Evolutionary conservation across 163 green algal genomes (phyloP).

Genomic region (Picocystis sp.): DNA sequence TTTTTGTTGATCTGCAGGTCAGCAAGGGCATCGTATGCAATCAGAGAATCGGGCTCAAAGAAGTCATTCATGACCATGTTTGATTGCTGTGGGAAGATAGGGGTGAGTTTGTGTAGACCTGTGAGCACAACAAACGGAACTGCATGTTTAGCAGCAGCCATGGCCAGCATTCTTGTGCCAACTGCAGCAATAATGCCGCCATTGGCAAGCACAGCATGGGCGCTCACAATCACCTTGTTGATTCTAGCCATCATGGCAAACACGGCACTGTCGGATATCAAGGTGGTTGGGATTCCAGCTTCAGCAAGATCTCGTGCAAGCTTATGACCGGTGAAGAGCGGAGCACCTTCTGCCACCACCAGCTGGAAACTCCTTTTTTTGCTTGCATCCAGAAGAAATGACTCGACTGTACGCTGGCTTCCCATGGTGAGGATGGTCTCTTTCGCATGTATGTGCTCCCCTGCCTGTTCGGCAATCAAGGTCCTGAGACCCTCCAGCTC

Average conservation of each 20-base stretch:
- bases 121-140: conserved; percentile 88
- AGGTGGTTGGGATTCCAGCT: conserved; percentile 66
- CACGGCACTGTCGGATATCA: conserved; percentile 73
- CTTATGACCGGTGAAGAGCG: conserved; percentile 24
- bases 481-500: conserved; percentile 75
- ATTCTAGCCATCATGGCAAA: conserved; percentile 95
- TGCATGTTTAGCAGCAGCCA: conserved; percentile 64
- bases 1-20: conserved; percentile 10
- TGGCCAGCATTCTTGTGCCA: conserved; percentile 53
- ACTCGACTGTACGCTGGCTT: conserved; percentile 54
- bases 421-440: conserved; percentile 82
- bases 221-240: conserved; percentile 89
- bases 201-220: conserved; percentile 84
- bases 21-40: conserved; percentile 40
- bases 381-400: conserved; percentile 70
- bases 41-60: conserved; percentile 38
- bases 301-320: conserved; percentile 65
- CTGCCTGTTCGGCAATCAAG: conserved; percentile 60
- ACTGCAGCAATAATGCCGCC: conserved; percentile 71
- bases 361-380: conserved; percentile 89
- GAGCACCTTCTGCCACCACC: conserved; percentile 77
- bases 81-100: conserved; percentile 78
- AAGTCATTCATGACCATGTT: conserved; percentile 73
- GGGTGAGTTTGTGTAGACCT: conserved; percentile 84
- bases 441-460: conserved; percentile 89